Evolutionary conservation across 2,329 filamentous ascomycete species (phyloP).

Genomic region (Fulvia fulva): DNA sequence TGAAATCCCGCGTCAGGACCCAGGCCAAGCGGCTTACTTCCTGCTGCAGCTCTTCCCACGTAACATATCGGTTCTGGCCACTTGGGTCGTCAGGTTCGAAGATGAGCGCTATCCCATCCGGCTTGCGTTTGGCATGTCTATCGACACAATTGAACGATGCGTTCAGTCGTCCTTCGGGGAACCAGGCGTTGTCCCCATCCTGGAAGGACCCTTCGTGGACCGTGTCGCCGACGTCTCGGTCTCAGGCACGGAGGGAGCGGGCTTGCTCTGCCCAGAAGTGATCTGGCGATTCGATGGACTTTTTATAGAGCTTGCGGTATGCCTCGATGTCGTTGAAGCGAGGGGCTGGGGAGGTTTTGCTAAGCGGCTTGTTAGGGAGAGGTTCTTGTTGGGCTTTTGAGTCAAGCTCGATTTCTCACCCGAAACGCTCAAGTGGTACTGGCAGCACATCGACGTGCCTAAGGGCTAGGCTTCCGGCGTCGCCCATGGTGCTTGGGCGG

Average conservation of each 20-base stretch:
- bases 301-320: conserved; percentile 49
- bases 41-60: conserved; percentile 87
- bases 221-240: conserved; percentile 87
- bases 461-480: too few relatives aligned
- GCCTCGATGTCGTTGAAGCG: not conserved
- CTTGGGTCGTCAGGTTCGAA: not conserved
- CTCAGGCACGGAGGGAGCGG: conserved; percentile 82
- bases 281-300: conserved; percentile 83
- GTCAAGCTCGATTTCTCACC: too few relatives aligned
- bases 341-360: not conserved
- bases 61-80: conserved; percentile 79
- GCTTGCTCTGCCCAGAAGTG: conserved; percentile 83
- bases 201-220: conserved; percentile 75
- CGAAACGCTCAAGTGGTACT: too few relatives aligned
- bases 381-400: too few relatives aligned
- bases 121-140: not conserved
- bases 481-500: too few relatives aligned
- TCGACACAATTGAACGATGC: not conserved
- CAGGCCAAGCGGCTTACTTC: conserved; percentile 88
- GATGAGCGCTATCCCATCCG: not conserved
- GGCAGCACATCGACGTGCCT: too few relatives aligned
- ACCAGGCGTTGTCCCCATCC: conserved; percentile 59
- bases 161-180: not conserved
- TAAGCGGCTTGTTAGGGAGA: not conserved
- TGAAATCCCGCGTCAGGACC: conserved; percentile 80